Evolutionary conservation across 2,329 filamentous ascomycete species (phyloP).

Genomic region (Paecilomyces fulvus): DNA sequence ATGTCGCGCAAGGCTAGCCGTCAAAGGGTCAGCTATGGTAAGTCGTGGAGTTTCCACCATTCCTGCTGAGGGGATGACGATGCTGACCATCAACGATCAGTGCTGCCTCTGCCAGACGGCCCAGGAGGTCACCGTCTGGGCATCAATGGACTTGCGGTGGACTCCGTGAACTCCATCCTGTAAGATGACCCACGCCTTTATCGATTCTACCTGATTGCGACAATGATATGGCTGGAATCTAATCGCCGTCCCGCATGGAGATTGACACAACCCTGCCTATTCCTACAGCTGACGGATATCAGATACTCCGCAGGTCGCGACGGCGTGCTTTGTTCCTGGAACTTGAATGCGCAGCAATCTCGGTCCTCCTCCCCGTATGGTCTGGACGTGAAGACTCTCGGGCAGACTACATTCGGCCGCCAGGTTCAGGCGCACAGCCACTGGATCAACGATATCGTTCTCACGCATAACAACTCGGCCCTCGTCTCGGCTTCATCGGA

Average conservation of each 20-base stretch:
- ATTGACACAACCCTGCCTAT: neutral
- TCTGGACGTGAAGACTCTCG: conserved; percentile 16
- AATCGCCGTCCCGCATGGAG: conserved; percentile 6
- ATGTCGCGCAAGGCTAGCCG: conserved; percentile 64
- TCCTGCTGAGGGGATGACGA: neutral
- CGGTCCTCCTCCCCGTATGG: conserved; percentile 15
- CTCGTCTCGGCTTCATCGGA: conserved; percentile 90
- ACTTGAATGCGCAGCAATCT: conserved; percentile 44
- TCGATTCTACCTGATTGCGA: conserved; percentile 2
- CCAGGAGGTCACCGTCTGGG: conserved; percentile 83
- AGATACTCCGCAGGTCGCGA: conserved; percentile 91
- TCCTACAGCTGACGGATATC: neutral
- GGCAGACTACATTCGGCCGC: conserved; percentile 47
- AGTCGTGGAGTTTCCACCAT: conserved; percentile 17
- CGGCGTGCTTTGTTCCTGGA: conserved; percentile 93
- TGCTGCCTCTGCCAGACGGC: conserved; percentile 64
- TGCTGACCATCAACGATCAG: conserved; percentile 30
- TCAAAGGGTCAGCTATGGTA: conserved; percentile 61
- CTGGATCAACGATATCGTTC: conserved; percentile 89
- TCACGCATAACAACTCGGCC: conserved; percentile 68
- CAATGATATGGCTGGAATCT: conserved; percentile 6
- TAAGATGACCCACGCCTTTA: conserved; percentile 41
- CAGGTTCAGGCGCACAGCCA: conserved; percentile 80
- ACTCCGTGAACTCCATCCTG: conserved; percentile 75
- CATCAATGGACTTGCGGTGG: conserved; percentile 88